Evolutionary conservation across 768 basidiomycete species (phyloP).

Genomic region (Boletus subcaerulescens): DNA sequence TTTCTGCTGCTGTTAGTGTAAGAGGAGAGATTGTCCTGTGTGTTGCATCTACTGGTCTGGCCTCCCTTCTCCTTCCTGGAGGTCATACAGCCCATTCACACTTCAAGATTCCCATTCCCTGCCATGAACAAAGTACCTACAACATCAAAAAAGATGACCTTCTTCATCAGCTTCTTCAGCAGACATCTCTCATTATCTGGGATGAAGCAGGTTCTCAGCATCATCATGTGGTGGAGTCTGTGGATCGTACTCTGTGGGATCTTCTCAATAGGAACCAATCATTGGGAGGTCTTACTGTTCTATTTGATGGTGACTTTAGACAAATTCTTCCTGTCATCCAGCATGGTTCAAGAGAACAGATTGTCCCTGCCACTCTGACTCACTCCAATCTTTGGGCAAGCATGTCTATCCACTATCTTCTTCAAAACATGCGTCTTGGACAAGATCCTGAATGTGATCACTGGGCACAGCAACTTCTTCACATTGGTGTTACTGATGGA

Average conservation of each 20-base stretch:
- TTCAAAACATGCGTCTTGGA: slow-evolving; percentile 42
- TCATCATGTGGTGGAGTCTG: not conserved
- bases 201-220: not conserved
- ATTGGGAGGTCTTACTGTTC: not conserved
- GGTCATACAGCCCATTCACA: not conserved
- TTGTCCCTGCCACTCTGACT: slow-evolving; percentile 36
- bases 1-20: not conserved
- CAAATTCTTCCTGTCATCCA: slow-evolving; percentile 34
- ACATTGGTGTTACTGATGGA: not conserved
- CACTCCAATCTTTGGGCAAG: slow-evolving; percentile 38
- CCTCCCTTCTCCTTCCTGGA: not conserved
- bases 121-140: not conserved
- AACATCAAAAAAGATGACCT: not conserved
- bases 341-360: slow-evolving; percentile 35
- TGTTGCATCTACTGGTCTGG: not conserved
- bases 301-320: not conserved
- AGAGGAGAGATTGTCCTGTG: not conserved
- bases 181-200: not conserved
- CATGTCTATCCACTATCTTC: slow-evolving; percentile 33
- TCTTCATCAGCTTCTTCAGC: not conserved
- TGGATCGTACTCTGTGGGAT: not conserved
- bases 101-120: slow-evolving; percentile 1
- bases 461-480: slow-evolving; percentile 37
- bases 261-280: not conserved
- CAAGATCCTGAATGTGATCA: slow-evolving; percentile 20